Percentiles rank a stretch among this genome's conserved stretches.
These are phyloP conservation scores for Lasiosphaeriaceae sp. DNA, from an alignment of 495 filamentous ascomycete species.

Conservation along the genomic window DNA sequence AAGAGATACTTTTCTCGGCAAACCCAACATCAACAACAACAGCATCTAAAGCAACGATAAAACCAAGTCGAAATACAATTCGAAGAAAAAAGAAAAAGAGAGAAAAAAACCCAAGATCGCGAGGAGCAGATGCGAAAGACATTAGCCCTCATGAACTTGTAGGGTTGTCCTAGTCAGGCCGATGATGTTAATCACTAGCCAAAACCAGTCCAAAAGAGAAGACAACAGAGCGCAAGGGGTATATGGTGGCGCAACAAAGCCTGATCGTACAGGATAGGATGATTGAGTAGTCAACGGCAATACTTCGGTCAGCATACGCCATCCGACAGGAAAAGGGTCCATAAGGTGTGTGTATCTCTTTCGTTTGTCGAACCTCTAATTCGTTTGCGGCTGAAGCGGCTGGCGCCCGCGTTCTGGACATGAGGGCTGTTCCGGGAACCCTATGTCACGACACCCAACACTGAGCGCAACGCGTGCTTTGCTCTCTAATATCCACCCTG, in stretches of 20 bases:
- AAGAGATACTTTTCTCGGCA: background rate
- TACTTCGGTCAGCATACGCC: background rate
- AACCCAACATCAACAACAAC: background rate
- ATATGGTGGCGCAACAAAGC: constrained; percentile 4
- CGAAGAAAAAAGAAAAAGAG: background rate
- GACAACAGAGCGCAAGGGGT: constrained; percentile 1
- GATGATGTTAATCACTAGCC: background rate
- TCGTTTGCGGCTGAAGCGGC: background rate
- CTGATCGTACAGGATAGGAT: constrained; percentile 1
- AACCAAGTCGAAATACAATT: background rate
- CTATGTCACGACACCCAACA: constrained; percentile 8
- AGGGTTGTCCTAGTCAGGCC: background rate
- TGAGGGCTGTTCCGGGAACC: background rate
- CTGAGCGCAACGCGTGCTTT: background rate
- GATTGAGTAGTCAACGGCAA: background rate
- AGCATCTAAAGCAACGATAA: background rate
- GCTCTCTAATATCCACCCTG: constrained; percentile 25
- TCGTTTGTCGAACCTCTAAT: constrained; percentile 2
- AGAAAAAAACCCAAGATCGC: background rate
- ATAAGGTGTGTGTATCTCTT: background rate
- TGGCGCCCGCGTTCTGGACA: background rate
- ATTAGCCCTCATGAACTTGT: background rate
- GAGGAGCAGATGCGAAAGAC: background rate
- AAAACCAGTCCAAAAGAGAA: background rate
- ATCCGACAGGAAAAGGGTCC: background rate